phyloP scores from a whole-genome alignment of 2,329 filamentous ascomycete genomes.

The Penicillium olsonii region DNA sequence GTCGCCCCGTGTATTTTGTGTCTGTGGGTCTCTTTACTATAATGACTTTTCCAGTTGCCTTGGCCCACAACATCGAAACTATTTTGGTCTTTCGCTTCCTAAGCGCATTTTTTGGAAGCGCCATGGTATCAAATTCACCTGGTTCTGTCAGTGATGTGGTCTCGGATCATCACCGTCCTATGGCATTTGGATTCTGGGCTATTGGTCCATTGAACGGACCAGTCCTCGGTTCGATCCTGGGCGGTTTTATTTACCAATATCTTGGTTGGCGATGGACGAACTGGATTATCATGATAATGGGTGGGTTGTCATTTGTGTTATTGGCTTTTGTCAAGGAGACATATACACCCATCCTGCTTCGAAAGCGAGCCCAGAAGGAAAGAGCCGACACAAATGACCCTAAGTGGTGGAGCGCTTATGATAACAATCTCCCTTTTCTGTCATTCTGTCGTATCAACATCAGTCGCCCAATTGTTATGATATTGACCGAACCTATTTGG shows the following conservation, averaged over 20 bases:
- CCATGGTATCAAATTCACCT: slow-evolving; percentile 77
- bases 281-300: slow-evolving; percentile 76
- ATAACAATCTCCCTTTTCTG: slow-evolving; percentile 63
- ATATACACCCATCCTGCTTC: slow-evolving; percentile 69
- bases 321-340: slow-evolving; percentile 68
- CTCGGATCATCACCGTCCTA: slow-evolving; percentile 70
- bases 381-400: slow-evolving; percentile 68
- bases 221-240: slow-evolving; percentile 66
- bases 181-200: slow-evolving; percentile 76
- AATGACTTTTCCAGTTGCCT: slow-evolving; percentile 67
- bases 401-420: slow-evolving; percentile 75
- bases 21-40: slow-evolving; percentile 64
- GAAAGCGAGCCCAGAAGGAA: slow-evolving; percentile 61
- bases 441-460: slow-evolving; percentile 70
- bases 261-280: slow-evolving; percentile 84
- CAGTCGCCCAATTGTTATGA: slow-evolving; percentile 71
- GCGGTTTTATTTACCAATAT: slow-evolving; percentile 67
- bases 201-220: slow-evolving; percentile 80
- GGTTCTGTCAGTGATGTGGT: slow-evolving; percentile 80
- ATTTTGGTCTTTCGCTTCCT: slow-evolving; percentile 72
- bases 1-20: slow-evolving; percentile 61
- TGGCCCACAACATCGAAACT: slow-evolving; percentile 65
- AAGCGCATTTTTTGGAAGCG: slow-evolving; percentile 69
- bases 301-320: slow-evolving; percentile 59
- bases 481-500: slow-evolving; percentile 80